Conservation (phyloP, 305 asterid species). For the Ilex paraguariensis region DNA sequence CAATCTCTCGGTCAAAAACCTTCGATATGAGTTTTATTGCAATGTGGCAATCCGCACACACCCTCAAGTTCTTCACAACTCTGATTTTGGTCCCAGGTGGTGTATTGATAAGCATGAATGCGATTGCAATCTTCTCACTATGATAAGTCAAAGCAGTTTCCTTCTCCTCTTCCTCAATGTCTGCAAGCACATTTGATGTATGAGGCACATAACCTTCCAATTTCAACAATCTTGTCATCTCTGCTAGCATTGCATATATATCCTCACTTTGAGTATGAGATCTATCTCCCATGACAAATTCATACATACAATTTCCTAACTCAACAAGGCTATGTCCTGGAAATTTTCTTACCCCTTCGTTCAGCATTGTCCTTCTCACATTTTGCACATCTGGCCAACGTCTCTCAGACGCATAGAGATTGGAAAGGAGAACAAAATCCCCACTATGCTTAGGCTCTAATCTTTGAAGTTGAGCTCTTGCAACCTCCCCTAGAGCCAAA, state of each 20-base stretch:
- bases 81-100: slow-evolving; percentile 56
- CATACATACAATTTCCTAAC: slow-evolving; percentile 58
- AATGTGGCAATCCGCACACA: slow-evolving; percentile 83
- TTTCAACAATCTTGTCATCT: slow-evolving; percentile 70
- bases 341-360: slow-evolving; percentile 74
- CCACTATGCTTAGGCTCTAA: slow-evolving; percentile 80
- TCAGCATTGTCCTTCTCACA: slow-evolving; percentile 53
- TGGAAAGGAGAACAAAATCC: slow-evolving; percentile 78
- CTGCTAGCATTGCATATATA: slow-evolving; percentile 67
- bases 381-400: slow-evolving; percentile 75
- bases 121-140: slow-evolving; percentile 91
- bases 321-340: slow-evolving; percentile 85
- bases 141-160: slow-evolving; percentile 80
- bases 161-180: slow-evolving; percentile 91
- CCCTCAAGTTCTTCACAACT: slow-evolving; percentile 78
- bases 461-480: slow-evolving; percentile 43
- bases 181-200: slow-evolving; percentile 71
- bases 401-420: slow-evolving; percentile 76
- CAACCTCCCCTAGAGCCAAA: slow-evolving; percentile 50
- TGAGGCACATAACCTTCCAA: slow-evolving; percentile 81
- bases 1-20: slow-evolving; percentile 60
- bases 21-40: slow-evolving; percentile 67
- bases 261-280: slow-evolving; percentile 62
- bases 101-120: slow-evolving; percentile 66
- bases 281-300: slow-evolving; percentile 75